Base-by-base conservation (phyloP, 352 stramenopile species). In the Globisporangium uncinulatum region DNA sequence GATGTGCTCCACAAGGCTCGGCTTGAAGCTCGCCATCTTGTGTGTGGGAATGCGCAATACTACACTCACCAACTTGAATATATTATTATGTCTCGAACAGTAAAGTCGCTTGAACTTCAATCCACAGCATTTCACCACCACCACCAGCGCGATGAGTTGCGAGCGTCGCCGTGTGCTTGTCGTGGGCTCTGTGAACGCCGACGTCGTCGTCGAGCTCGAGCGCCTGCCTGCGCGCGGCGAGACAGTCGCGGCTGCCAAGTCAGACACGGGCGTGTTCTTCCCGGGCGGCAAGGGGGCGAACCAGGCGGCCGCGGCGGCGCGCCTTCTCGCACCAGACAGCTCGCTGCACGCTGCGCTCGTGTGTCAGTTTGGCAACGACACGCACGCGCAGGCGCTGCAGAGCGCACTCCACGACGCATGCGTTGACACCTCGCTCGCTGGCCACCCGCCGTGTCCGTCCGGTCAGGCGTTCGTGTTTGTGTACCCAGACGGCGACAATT, bases 401-500 rank as follows among this genome's bases (percentile, higher is more conserved):
- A 43, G 51, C 1, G 67, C 77, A 14, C 54, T 94, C 6, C 9
- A 60, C 0, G 56, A 46, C 4, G 45, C 65, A 0, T 60, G 65
- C 13, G 84, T 85, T 4, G 69, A 83, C 53, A 77, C 66, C 6
- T 8, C 55, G 11, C 68, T 84, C 11, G 68, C 65, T 19, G 73
- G 67, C 8, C 65, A 78, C 47, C 73, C 68, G 13, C 17, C 55
- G 31, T 83, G 67, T 8, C 70, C 81, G 1, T 92, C 82, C 6
- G 84, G 84, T 15, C 84, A 94, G 55, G 84, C 84, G 9, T 87
- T 89, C 56, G 82, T 94, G 42, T 92, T 94, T 9, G 74, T 92
- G 36, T 87, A 90, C 47, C 80, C 84, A 36, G 71, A 88, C 54
- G 84, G 84, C 20, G 77, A 92, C 55, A 94, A 94, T 57, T 89